phyloP scores from a whole-genome alignment of 2,329 filamentous ascomycete species.

The Massarina eburnea region DNA sequence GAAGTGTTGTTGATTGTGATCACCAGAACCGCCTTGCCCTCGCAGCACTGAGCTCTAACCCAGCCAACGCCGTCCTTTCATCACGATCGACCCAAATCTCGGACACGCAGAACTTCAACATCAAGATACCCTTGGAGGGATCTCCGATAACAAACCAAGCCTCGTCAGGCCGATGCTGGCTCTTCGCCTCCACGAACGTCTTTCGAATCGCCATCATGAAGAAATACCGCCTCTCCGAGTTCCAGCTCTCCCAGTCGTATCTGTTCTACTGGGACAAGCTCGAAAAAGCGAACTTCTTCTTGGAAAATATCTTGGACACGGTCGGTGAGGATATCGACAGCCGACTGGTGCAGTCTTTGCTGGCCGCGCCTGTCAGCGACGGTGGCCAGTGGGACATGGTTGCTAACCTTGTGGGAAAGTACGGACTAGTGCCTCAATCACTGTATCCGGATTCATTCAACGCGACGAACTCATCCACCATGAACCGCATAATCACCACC shows the following conservation, averaged over 20 bases:
- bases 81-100: conserved; percentile 63
- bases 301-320: conserved; percentile 81
- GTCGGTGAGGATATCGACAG: conserved; percentile 69
- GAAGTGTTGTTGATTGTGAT: not conserved
- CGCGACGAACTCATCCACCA: conserved; percentile 67
- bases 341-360: conserved; percentile 69
- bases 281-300: conserved; percentile 87
- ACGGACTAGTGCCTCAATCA: conserved; percentile 80
- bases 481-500: conserved; percentile 76
- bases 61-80: conserved; percentile 66
- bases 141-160: conserved; percentile 83
- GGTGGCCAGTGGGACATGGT: conserved; percentile 95
- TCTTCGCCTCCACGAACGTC: conserved; percentile 89
- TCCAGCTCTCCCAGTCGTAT: conserved; percentile 86
- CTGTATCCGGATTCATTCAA: conserved; percentile 84
- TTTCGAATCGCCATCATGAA: conserved; percentile 89
- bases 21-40: conserved; percentile 69
- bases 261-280: conserved; percentile 95
- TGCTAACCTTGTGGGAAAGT: conserved; percentile 81
- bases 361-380: conserved; percentile 70
- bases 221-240: conserved; percentile 72
- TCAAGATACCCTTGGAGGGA: conserved; percentile 80
- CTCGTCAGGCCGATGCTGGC: conserved; percentile 82
- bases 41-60: conserved; percentile 68
- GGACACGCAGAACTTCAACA: conserved; percentile 80